Evolutionary conservation across 139 green algal species (phyloP).

Genomic region (Chlorella sp.): DNA sequence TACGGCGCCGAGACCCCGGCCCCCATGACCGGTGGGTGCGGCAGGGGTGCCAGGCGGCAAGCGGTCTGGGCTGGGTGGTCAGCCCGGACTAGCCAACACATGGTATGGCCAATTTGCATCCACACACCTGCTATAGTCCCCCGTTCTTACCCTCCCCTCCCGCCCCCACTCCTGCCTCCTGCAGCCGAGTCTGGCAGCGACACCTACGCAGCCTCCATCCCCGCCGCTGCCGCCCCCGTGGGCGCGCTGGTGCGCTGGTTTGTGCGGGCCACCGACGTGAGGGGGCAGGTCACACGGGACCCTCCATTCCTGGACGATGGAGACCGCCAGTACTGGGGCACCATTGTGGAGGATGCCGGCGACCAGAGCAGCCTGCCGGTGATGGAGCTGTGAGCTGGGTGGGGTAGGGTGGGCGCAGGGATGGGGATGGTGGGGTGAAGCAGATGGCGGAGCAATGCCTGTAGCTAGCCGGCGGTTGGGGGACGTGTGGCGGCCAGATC

Average conservation of each 20-base stretch:
- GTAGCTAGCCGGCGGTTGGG: no score
- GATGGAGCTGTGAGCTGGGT: constrained; percentile 41
- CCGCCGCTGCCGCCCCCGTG: background rate
- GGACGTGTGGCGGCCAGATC: no score
- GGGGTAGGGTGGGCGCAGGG: constrained; percentile 50
- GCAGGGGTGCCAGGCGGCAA: background rate
- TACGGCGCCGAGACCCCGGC: constrained; percentile 22
- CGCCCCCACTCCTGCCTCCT: background rate
- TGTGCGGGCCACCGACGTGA: constrained; percentile 35
- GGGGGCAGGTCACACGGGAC: constrained; percentile 11
- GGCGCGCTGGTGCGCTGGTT: constrained; percentile 55
- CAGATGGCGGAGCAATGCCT: no score
- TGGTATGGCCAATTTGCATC: background rate
- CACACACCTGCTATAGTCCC: background rate
- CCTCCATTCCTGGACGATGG: constrained; percentile 7
- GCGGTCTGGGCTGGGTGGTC: no score
- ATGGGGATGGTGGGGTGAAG: constrained; percentile 24
- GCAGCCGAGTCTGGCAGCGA: constrained; percentile 9
- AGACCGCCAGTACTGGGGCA: constrained; percentile 46
- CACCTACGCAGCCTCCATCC: constrained; percentile 44
- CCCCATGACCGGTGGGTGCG: constrained; percentile 28
- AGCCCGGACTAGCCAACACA: no score
- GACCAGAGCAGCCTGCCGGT: constrained; percentile 41
- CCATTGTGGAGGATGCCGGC: constrained; percentile 35
- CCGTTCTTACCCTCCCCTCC: no score